phyloP scores from a whole-genome alignment of 306 rosid species.

The Lathyrus sativus region DNA sequence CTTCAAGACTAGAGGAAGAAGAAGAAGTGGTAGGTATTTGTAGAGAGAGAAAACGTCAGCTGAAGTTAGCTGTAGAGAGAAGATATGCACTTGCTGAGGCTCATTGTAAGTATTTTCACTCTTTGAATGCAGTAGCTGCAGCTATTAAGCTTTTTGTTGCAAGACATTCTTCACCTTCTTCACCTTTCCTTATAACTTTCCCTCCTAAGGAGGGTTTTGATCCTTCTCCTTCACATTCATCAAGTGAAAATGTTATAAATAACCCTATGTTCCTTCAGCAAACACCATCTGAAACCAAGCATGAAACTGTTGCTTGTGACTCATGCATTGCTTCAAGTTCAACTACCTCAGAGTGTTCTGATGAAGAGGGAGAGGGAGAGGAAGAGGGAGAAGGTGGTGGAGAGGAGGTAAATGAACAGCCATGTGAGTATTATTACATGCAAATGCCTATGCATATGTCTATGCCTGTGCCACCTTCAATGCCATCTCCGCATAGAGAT shows the following conservation, averaged over 20 bases:
- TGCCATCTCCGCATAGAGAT: constrained; percentile 81
- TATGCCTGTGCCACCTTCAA: constrained; percentile 44
- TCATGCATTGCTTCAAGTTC: constrained; percentile 51
- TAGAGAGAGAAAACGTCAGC: constrained; percentile 76
- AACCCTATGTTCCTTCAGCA: constrained; percentile 94
- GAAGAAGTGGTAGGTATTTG: constrained; percentile 78
- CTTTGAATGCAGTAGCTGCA: constrained; percentile 77
- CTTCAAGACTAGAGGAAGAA: constrained; percentile 95
- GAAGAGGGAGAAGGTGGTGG: constrained; percentile 24
- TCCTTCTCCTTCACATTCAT: constrained; percentile 45
- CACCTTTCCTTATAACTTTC: constrained; percentile 85
- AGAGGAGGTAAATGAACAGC: constrained; percentile 43
- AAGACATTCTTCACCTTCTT: constrained; percentile 80
- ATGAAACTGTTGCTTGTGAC: constrained; percentile 61
- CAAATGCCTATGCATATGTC: constrained; percentile 70
- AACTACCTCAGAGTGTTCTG: constrained; percentile 61
- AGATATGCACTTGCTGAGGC: constrained; percentile 87
- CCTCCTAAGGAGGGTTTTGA: constrained; percentile 48
- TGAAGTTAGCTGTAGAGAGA: constrained; percentile 82
- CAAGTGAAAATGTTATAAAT: constrained; percentile 55
- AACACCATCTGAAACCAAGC: constrained; percentile 63
- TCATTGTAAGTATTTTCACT: constrained; percentile 77
- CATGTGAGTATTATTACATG: constrained; percentile 77
- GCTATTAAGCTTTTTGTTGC: constrained; percentile 81
- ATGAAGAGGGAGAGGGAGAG: constrained; percentile 49